Evolutionary conservation across 2,329 filamentous ascomycete species (phyloP), one percentile per base, ranked within the genome.

Genomic region (Diaporthe ampelina): DNA sequence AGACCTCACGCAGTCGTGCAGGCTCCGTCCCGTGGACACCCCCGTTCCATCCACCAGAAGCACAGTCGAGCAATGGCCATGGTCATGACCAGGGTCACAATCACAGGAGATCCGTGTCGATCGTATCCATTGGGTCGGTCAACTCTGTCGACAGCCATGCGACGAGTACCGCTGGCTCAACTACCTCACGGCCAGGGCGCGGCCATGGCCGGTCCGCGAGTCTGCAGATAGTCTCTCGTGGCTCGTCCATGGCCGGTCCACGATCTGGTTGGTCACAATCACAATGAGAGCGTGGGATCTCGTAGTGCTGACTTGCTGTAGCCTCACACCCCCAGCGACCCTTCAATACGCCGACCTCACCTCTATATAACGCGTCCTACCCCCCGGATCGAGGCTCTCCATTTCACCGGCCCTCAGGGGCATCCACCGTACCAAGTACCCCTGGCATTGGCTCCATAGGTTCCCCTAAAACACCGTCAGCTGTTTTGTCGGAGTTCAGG

Each of bases 161-260:
- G 26, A 83, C 85, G 65, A 82, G 82, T 73, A 86, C 85, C 76
- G 86, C 88, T 37, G 78, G 82, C 19, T 80, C 84, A 1, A 76
- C 79, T 43, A 83, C 85, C 58, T 76, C 73, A 17, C 88, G 90
- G 70, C 88, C 90, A 26, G 81, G 80, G 24, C 91, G 91, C 78
- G 90, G 92, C 6, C 95, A 98, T 85, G 91, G 88, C 63, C 89
- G 95, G 70, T 95, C 95, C 50, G 91, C 94, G 32, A 98, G 95
- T 85, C 84, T 97, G 75, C 95, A 97, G 81, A 93, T 96, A 77
- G 81, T 91, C 76, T 86, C 91, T 61, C 87, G 87, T 76, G 76
- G 80, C 80, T 77, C 83, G 79, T 67, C 83, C 80, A 79, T 84
- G 83, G 89, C 81, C 78, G 86, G 83, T 67, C 86, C 83, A 75